Evolutionary conservation across 148 eudicot genomes (phyloP).

Genomic region (Camellia japonica): DNA sequence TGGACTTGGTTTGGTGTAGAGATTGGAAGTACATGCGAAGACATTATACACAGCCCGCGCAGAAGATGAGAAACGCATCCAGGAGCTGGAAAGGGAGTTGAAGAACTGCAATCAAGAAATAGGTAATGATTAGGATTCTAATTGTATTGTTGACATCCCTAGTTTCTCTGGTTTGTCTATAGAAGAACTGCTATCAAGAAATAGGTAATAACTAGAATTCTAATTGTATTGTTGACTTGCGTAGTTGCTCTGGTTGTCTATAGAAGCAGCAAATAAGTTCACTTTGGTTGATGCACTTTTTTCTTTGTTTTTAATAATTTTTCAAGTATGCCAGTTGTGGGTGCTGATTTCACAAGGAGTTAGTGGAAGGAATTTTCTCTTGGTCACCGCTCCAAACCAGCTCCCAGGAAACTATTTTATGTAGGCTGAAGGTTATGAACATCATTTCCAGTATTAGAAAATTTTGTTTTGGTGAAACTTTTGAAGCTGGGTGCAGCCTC

Average conservation of each 20-base stretch:
- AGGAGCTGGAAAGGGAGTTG: conserved; percentile 63
- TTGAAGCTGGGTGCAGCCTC: not conserved
- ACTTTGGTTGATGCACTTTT: not conserved
- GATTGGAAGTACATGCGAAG: conserved; percentile 58
- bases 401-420: conserved; percentile 1
- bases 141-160: not conserved
- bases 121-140: conserved; percentile 35
- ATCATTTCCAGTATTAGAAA: not conserved
- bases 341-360: not conserved
- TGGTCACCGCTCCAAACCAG: not conserved
- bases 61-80: conserved; percentile 56
- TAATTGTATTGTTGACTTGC: not conserved
- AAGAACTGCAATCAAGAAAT: conserved; percentile 66
- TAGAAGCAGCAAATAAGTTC: not conserved
- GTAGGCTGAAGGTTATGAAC: not conserved
- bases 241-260: conserved; percentile 1
- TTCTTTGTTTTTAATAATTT: not conserved
- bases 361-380: not conserved
- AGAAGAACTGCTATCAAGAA: conserved; percentile 59
- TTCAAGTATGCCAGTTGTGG: not conserved
- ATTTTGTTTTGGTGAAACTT: not conserved
- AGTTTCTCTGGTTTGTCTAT: too few relatives aligned
- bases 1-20: conserved; percentile 41
- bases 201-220: conserved; percentile 42
- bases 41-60: conserved; percentile 47